Percentiles rank a stretch among this genome's conserved stretches.
These are phyloP conservation scores for Volvariella surrecta DNA, from an alignment of 1,284 basidiomycete species.

Conservation along the genomic window DNA sequence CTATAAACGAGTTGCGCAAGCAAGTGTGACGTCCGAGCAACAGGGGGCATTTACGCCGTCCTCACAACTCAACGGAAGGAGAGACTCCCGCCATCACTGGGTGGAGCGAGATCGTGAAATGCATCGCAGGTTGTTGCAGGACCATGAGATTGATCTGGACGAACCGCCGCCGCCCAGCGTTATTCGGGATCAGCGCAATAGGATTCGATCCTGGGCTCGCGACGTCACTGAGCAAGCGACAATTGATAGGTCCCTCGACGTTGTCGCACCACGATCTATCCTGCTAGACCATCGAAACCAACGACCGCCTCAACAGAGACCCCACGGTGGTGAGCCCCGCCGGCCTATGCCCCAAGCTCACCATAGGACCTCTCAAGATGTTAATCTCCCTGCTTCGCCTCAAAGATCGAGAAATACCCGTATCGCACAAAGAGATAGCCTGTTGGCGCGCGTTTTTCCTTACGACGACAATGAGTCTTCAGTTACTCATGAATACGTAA, in stretches of 20 bases:
- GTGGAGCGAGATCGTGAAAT: constrained; percentile 7
- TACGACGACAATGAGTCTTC: constrained; percentile 7
- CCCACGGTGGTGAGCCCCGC: too few relatives aligned
- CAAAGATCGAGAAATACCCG: neutral
- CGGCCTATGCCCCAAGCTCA: too few relatives aligned
- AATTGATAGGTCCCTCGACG: too few relatives aligned
- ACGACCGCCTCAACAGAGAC: too few relatives aligned
- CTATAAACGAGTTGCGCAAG: constrained; percentile 44
- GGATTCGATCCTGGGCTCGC: too few relatives aligned
- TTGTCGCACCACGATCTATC: too few relatives aligned
- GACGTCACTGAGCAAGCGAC: too few relatives aligned
- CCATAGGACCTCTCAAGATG: neutral
- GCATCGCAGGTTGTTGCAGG: constrained; percentile 7
- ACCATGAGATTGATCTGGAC: constrained; percentile 10
- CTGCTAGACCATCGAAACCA: too few relatives aligned
- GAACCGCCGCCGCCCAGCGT: constrained; percentile 11
- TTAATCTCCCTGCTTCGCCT: neutral
- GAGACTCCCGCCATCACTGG: too few relatives aligned
- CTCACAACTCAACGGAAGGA: neutral
- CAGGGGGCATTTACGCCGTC: neutral
- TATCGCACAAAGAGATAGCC: constrained; percentile 4
- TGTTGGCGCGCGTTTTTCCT: constrained; percentile 9
- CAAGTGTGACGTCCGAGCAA: constrained; percentile 21
- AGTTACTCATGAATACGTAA: constrained; percentile 3
- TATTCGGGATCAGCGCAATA: too few relatives aligned